phyloP scores from a whole-genome alignment of 2,329 filamentous ascomycete genomes.

The Chalaropsis ovoidea region DNA sequence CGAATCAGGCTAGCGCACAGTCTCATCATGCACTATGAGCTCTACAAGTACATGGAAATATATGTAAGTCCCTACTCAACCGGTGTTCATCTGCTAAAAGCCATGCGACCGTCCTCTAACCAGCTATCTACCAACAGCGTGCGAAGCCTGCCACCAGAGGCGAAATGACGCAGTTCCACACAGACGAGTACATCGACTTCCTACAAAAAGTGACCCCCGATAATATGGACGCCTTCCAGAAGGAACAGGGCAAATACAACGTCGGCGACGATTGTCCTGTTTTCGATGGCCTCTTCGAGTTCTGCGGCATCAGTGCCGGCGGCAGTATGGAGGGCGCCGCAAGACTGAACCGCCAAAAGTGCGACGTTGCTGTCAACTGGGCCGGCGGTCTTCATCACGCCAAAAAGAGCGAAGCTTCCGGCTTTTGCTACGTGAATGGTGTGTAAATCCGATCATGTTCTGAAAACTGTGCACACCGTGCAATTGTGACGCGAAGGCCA shows the following conservation, averaged over 20 bases:
- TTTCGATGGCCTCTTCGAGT: constrained; percentile 95
- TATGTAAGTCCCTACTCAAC: constrained; percentile 55
- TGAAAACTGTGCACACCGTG: constrained; percentile 35
- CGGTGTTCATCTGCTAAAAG: neutral
- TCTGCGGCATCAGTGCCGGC: constrained; percentile 87
- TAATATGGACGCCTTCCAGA: constrained; percentile 80
- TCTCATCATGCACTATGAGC: constrained; percentile 87
- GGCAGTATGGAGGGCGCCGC: constrained; percentile 89
- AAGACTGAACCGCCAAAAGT: constrained; percentile 79
- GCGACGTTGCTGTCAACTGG: constrained; percentile 97
- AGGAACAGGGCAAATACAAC: constrained; percentile 83
- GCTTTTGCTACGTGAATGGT: constrained; percentile 98
- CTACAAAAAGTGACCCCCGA: constrained; percentile 91
- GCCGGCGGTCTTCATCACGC: constrained; percentile 94
- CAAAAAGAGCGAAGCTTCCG: constrained; percentile 90
- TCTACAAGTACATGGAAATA: constrained; percentile 94
- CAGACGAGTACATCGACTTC: constrained; percentile 91
- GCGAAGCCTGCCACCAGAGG: constrained; percentile 78
- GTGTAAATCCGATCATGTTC: constrained; percentile 33
- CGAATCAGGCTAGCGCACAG: constrained; percentile 90
- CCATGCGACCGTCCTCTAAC: constrained; percentile 17
- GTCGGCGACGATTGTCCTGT: constrained; percentile 95
- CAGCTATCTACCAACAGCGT: constrained; percentile 44
- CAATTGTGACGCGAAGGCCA: neutral
- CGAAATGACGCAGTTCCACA: constrained; percentile 91